Percentiles rank a stretch among this genome's conserved stretches.
Conservation (phyloP, 257 asterid species). For the Solanum paucissectum region DNA sequence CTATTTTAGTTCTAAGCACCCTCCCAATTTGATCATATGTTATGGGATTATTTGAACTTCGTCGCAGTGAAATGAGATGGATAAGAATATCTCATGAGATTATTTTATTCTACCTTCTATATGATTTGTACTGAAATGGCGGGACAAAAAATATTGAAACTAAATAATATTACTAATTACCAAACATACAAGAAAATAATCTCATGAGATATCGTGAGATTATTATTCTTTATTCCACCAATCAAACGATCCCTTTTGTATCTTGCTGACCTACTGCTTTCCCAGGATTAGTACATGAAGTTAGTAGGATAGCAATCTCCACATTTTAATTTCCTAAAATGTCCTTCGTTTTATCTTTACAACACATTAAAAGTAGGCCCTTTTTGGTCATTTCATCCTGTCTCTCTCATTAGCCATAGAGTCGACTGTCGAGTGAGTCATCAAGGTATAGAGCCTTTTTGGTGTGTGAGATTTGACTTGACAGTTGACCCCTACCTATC, state of each 20-base stretch:
- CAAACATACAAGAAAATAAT: no score
- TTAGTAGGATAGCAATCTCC: not conserved
- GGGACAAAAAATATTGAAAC: no score
- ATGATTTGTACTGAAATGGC: not conserved
- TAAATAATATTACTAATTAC: no score
- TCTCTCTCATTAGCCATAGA: not conserved
- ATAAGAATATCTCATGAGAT: no score
- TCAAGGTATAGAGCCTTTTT: no score
- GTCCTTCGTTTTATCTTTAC: not conserved
- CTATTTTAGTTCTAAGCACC: not conserved
- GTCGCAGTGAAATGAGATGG: no score
- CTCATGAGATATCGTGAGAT: no score
- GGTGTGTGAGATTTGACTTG: not conserved
- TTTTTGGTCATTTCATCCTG: not conserved
- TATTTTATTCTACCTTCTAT: no score
- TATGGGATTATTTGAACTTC: not conserved
- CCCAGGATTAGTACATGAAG: not conserved
- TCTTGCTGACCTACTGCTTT: not conserved
- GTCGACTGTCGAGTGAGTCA: not conserved
- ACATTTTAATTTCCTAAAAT: not conserved
- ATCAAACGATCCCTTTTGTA: not conserved
- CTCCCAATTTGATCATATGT: not conserved
- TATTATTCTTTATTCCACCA: no score
- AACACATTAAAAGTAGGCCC: not conserved
- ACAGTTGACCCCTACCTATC: not conserved